These are phyloP conservation scores for Oenanthe javanica DNA, from an alignment of 140 eudicot species.

Conservation along the genomic window DNA sequence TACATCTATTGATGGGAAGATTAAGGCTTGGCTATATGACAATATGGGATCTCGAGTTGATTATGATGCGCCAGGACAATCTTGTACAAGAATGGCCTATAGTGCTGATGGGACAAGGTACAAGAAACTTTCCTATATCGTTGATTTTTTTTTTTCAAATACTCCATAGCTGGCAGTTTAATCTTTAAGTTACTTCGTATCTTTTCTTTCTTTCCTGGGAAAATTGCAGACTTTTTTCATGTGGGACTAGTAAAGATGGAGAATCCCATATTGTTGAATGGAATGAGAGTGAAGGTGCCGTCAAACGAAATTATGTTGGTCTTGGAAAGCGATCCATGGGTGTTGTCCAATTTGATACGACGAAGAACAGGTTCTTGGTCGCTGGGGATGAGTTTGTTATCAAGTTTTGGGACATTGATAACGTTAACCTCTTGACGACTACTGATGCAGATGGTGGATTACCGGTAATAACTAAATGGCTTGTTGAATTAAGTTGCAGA, in stretches of 20 bases:
- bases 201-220: not conserved
- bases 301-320: constrained; percentile 47
- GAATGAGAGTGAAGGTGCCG: constrained; percentile 58
- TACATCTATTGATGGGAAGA: constrained; percentile 64
- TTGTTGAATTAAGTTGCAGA: no score
- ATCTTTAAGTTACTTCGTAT: not conserved
- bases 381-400: constrained; percentile 64
- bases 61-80: no score
- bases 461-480: constrained; percentile 41
- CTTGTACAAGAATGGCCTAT: no score
- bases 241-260: constrained; percentile 52
- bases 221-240: constrained; percentile 51
- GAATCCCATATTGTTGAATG: constrained; percentile 59
- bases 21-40: constrained; percentile 70
- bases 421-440: constrained; percentile 29
- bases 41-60: constrained; percentile 13
- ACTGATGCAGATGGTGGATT: constrained; percentile 71
- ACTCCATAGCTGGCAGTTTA: not conserved
- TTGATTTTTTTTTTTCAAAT: not conserved
- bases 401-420: constrained; percentile 76
- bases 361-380: constrained; percentile 52
- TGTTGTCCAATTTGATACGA: constrained; percentile 54
- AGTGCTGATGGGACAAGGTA: no score
- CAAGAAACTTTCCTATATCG: constrained; percentile 4
- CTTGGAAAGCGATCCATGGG: constrained; percentile 50